These are phyloP conservation scores for Cylindrotheca fusiformis DNA, from an alignment of 108 stramenopile genomes.

Conservation along the genomic window DNA sequence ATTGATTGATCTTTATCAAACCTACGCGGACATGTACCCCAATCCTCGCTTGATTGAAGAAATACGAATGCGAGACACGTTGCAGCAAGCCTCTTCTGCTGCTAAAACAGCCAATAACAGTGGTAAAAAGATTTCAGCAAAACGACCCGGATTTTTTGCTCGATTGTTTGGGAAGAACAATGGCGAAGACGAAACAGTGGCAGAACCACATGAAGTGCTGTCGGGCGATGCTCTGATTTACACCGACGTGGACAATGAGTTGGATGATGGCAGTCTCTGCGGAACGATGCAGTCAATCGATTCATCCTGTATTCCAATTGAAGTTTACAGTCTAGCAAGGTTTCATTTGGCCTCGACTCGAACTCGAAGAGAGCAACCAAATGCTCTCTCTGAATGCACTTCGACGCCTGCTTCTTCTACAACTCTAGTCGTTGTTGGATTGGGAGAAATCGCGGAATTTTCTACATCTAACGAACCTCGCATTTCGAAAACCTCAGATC, in stretches of 20 bases:
- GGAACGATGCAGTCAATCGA: slow-evolving; percentile 38
- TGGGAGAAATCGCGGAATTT: slow-evolving; percentile 47
- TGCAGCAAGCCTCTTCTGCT: slow-evolving; percentile 39
- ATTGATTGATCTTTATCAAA: slow-evolving; percentile 27
- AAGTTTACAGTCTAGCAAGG: slow-evolving; percentile 45
- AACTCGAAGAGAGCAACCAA: slow-evolving; percentile 22
- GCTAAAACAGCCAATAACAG: slow-evolving; percentile 15
- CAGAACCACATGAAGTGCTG: background rate
- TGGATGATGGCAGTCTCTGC: slow-evolving; percentile 24
- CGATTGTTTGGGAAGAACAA: slow-evolving; percentile 13
- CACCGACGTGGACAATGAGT: slow-evolving; percentile 11
- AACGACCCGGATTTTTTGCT: slow-evolving; percentile 8
- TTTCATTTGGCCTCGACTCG: slow-evolving; percentile 41
- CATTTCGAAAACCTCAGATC: slow-evolving; percentile 34
- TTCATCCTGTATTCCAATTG: slow-evolving; percentile 43
- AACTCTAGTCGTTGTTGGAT: slow-evolving; percentile 22
- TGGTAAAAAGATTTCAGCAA: background rate
- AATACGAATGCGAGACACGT: slow-evolving; percentile 26
- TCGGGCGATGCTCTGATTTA: slow-evolving; percentile 15
- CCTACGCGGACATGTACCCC: slow-evolving; percentile 50
- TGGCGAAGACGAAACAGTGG: slow-evolving; percentile 12
- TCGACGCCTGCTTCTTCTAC: background rate
- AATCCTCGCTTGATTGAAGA: slow-evolving; percentile 47
- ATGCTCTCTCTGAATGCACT: slow-evolving; percentile 13
- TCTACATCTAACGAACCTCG: slow-evolving; percentile 1